A percentile compares a stretch with the other conserved stretches of the same genome.
Evolutionary conservation across 2,329 filamentous ascomycete species (phyloP).

Genomic region (Claviceps maximensis): DNA sequence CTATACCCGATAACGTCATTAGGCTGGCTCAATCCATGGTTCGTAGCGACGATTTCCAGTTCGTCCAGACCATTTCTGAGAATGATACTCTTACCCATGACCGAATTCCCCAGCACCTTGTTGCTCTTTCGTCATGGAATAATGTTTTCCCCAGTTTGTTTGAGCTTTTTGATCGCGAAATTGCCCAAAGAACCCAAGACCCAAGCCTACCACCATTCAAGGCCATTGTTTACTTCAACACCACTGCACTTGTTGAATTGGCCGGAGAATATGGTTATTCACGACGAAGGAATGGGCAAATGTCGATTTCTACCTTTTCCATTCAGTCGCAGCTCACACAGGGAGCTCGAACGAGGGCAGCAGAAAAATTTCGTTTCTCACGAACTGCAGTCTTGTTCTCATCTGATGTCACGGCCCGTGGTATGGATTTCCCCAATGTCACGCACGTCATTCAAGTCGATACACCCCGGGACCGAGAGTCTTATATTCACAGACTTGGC

Average conservation of each 20-base stretch:
- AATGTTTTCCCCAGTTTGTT: constrained; percentile 66
- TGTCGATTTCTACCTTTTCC: constrained; percentile 27
- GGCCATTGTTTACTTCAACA: constrained; percentile 86
- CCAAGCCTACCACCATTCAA: constrained; percentile 57
- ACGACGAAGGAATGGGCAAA: constrained; percentile 24
- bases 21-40: constrained; percentile 65
- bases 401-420: constrained; percentile 67
- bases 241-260: constrained; percentile 58
- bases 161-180: constrained; percentile 56
- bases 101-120: constrained; percentile 66
- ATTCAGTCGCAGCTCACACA: constrained; percentile 78
- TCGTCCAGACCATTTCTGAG: constrained; percentile 73
- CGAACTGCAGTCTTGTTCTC: constrained; percentile 55
- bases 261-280: constrained; percentile 40
- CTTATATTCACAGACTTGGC: constrained; percentile 66
- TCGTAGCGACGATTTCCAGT: constrained; percentile 68
- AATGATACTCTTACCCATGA: constrained; percentile 79
- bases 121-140: constrained; percentile 53
- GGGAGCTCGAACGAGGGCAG: constrained; percentile 49
- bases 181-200: constrained; percentile 28
- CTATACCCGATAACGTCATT: constrained; percentile 74
- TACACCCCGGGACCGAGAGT: constrained; percentile 48
- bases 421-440: constrained; percentile 72
- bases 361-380: constrained; percentile 58
- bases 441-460: constrained; percentile 70